These are phyloP conservation scores for Phytophthora multivora DNA, from an alignment of 352 stramenopile genomes.

Conservation along the genomic window DNA sequence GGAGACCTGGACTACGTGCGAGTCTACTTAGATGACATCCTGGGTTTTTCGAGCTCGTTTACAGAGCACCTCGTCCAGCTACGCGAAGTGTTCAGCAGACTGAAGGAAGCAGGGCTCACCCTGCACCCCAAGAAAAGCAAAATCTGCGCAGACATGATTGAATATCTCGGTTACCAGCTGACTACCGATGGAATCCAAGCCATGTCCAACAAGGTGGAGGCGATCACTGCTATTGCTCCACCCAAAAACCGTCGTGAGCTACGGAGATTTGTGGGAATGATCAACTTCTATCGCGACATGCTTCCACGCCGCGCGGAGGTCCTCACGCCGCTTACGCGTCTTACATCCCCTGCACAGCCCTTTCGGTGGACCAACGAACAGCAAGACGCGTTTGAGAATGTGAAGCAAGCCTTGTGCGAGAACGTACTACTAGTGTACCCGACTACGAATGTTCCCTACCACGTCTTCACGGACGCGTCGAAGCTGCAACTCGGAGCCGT, in stretches of 20 bases:
- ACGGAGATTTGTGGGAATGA: not conserved
- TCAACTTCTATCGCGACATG: not conserved
- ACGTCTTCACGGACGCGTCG: not conserved
- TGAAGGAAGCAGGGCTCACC: not conserved
- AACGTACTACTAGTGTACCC: not conserved
- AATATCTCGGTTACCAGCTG: not conserved
- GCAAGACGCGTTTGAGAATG: not conserved
- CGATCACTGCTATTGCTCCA: not conserved
- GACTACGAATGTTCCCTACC: not conserved
- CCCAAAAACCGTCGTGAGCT: not conserved
- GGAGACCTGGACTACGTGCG: not conserved
- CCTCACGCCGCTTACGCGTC: too few relatives aligned
- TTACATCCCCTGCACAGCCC: not conserved
- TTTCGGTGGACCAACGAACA: not conserved
- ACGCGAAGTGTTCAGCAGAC: not conserved
- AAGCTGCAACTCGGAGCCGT: not conserved
- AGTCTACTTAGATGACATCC: not conserved
- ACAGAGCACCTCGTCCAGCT: not conserved
- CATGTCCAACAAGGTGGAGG: not conserved
- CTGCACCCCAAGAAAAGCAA: not conserved
- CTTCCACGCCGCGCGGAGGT: not conserved
- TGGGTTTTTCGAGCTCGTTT: not conserved
- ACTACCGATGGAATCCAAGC: not conserved
- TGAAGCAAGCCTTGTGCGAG: not conserved
- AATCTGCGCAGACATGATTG: not conserved